Base-by-base conservation (phyloP, 805 yeast genomes). In the Candida ortonii region DNA sequence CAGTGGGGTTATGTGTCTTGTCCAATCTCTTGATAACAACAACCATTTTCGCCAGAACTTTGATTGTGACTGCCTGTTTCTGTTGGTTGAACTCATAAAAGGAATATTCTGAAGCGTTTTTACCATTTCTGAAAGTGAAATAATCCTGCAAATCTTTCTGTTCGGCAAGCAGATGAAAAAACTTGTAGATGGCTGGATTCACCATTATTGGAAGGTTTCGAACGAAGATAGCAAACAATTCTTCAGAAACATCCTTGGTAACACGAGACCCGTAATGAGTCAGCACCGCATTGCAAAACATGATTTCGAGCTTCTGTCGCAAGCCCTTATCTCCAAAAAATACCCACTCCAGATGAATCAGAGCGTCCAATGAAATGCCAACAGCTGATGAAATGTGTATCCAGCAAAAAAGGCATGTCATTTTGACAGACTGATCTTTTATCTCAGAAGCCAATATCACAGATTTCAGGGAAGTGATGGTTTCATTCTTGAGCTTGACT, bases 261-360 rank as follows among this genome's bases (percentile, higher is more conserved):
- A 33, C 25, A 6, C 34, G 32, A 2, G 38, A 22, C 1, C 32
- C 8, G 31, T 50, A 52, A 17, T 36, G 37, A 5, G 44, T 41
- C 29, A 54, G 12, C 1, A 51, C 16, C 4, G 49, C 41, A 2
- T 47, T 37, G 29, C 38, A 55, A 33, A 59, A 59, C 1, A 38
- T 22, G 5, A 59, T 29, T 16, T 55, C 62, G 28, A 43, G 39
- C 16, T 31, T 33, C 1, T 28, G 18, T 13, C 60, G 28, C 2
- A 51, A n/a, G 3, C 21, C 15, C 4, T 30, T 38, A 19, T 35
- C 27, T 1, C 52, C 59, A 34, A 59, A 53, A 32, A 55, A 58
- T 0, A 36, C 34, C 64, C 64, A 59, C 13, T 59, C 60, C 15
- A 55, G 33, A 30, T 49, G 49, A 4, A 54, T 37, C 16, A 59